These are phyloP conservation scores for Aureobasidium vineae DNA, from an alignment of 2,329 filamentous ascomycete genomes.

Conservation along the genomic window DNA sequence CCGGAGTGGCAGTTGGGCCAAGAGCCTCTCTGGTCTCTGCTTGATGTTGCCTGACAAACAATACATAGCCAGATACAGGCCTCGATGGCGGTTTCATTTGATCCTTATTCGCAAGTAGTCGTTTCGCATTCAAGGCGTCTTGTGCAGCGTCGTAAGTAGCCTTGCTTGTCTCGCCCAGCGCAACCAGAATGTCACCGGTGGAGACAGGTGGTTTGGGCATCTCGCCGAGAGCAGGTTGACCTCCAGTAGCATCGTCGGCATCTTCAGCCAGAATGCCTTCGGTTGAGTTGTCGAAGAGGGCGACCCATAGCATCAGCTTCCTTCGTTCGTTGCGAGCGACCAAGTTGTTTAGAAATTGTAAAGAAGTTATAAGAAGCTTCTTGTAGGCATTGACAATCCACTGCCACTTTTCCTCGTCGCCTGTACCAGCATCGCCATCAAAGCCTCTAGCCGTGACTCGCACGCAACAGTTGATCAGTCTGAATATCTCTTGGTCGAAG, in stretches of 20 bases:
- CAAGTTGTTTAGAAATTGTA: slow-evolving; percentile 67
- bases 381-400: slow-evolving; percentile 65
- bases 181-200: slow-evolving; percentile 27
- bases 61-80: slow-evolving; percentile 32
- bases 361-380: slow-evolving; percentile 61
- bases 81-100: slow-evolving; percentile 25
- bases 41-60: slow-evolving; percentile 31
- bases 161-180: slow-evolving; percentile 26
- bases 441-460: slow-evolving; percentile 63
- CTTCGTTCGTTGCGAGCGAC: slow-evolving; percentile 64
- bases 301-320: slow-evolving; percentile 64
- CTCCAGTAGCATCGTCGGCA: slow-evolving; percentile 7
- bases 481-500: slow-evolving; percentile 61
- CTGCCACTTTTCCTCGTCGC: slow-evolving; percentile 64
- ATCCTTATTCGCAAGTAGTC: slow-evolving; percentile 20
- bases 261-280: slow-evolving; percentile 26
- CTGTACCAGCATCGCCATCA: slow-evolving; percentile 61
- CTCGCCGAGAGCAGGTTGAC: slow-evolving; percentile 5
- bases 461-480: slow-evolving; percentile 62
- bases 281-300: slow-evolving; percentile 54
- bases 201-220: slow-evolving; percentile 28
- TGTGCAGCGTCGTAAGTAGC: slow-evolving; percentile 22
- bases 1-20: slow-evolving; percentile 24
- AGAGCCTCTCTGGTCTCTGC: slow-evolving; percentile 25
- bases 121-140: slow-evolving; percentile 25